Evolutionary conservation across 352 stramenopile genomes (phyloP).

Genomic region (Globisporangium yorkense): DNA sequence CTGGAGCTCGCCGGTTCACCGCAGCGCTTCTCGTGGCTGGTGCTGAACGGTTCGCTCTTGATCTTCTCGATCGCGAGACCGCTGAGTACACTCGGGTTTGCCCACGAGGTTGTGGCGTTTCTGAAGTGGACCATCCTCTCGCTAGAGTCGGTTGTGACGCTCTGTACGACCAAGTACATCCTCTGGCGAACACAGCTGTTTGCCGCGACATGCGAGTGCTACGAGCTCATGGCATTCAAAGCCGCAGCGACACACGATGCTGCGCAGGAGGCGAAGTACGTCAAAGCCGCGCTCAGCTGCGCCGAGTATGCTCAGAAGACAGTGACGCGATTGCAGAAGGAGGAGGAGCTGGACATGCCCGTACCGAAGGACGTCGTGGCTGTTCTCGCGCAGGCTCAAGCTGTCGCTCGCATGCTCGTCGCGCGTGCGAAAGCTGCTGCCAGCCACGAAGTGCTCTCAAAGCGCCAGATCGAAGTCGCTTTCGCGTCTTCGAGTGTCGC

Average conservation of each 20-base stretch:
- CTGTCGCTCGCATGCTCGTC: conserved; percentile 26
- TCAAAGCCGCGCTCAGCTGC: conserved; percentile 35
- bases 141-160: conserved; percentile 41
- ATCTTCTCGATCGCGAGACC: conserved; percentile 48
- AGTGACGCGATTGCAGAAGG: conserved; percentile 49
- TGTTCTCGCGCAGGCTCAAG: conserved; percentile 37
- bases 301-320: conserved; percentile 30
- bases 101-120: conserved; percentile 42
- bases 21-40: conserved; percentile 43
- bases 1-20: conserved; percentile 22
- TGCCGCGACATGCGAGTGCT: conserved; percentile 45
- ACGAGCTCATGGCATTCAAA: conserved; percentile 40
- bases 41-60: conserved; percentile 59
- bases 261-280: conserved; percentile 10
- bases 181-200: conserved; percentile 62
- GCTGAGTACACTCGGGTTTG: conserved; percentile 41
- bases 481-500: conserved; percentile 11
- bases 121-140: conserved; percentile 61
- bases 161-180: conserved; percentile 63
- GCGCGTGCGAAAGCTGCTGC: conserved; percentile 17
- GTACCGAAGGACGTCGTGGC: conserved; percentile 32
- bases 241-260: background rate
- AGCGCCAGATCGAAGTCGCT: conserved; percentile 21
- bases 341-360: conserved; percentile 72
- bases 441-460: conserved; percentile 18